A percentile compares a stretch with the other conserved stretches of the same genome.
Conservation (phyloP, 1,139 yeast species). For the Suhomyces guaymorum region DNA sequence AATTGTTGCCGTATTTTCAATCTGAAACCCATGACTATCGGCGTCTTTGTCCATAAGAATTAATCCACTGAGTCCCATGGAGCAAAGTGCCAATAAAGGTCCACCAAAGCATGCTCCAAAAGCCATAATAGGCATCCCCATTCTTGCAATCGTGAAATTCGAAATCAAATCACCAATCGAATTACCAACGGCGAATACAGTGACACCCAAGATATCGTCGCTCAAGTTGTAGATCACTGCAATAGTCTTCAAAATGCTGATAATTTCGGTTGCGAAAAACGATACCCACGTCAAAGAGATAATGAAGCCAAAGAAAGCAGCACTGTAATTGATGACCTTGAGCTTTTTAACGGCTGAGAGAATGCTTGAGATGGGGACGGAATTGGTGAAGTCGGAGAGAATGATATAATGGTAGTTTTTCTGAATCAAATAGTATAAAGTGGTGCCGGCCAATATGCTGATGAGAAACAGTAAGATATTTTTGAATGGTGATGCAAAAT, state of each 20-base stretch:
- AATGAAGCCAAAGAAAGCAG: conserved; percentile 61
- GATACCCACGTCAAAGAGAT: conserved; percentile 75
- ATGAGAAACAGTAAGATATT: conserved; percentile 12
- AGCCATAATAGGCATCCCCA: conserved; percentile 93
- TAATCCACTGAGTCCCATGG: conserved; percentile 60
- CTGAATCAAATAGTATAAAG: conserved; percentile 2
- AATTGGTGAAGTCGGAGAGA: conserved; percentile 1
- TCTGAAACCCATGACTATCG: conserved; percentile 10
- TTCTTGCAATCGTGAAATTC: conserved; percentile 75
- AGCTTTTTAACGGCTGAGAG: conserved; percentile 7
- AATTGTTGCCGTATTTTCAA: conserved; percentile 21
- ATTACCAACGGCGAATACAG: conserved; percentile 90
- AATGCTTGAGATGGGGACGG: conserved; percentile 1
- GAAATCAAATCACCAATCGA: conserved; percentile 89
- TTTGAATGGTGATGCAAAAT: conserved; percentile 12
- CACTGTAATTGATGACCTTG: conserved; percentile 29
- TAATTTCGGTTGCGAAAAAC: conserved; percentile 73
- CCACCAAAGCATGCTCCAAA: conserved; percentile 95
- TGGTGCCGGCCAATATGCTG: not conserved
- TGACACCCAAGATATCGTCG: conserved; percentile 76
- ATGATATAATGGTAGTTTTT: conserved; percentile 4
- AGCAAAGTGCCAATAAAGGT: conserved; percentile 59
- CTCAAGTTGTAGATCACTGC: conserved; percentile 64
- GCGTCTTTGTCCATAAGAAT: conserved; percentile 36
- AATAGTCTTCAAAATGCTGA: conserved; percentile 63